Evolutionary conservation across 208 protist genomes (phyloP).

Genomic region (Acanthamoeba sp.): DNA sequence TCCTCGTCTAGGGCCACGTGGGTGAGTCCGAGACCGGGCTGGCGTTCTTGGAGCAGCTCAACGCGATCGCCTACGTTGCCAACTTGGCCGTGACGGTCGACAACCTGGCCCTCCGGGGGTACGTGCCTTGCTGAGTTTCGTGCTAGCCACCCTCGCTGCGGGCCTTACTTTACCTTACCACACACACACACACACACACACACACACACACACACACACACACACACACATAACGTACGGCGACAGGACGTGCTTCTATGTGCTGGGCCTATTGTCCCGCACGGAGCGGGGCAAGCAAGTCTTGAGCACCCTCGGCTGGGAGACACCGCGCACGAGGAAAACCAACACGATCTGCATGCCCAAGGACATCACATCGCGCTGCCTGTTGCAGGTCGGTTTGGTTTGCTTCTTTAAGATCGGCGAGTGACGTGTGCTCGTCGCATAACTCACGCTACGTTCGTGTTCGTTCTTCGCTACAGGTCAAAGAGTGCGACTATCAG

Average conservation of each 20-base stretch:
- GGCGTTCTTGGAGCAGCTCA: slow-evolving; percentile 67
- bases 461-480: not conserved
- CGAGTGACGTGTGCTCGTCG: not conserved
- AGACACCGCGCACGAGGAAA: slow-evolving; percentile 70
- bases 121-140: not conserved
- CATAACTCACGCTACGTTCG: not conserved
- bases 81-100: slow-evolving; percentile 69
- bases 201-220: too few species aligned
- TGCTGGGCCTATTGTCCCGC: slow-evolving; percentile 77
- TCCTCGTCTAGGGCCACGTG: slow-evolving; percentile 76
- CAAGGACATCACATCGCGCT: slow-evolving; percentile 73
- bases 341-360: slow-evolving; percentile 77
- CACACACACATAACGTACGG: too few species aligned
- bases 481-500: slow-evolving; percentile 69
- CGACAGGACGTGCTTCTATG: slow-evolving; percentile 81
- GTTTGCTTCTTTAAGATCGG: not conserved
- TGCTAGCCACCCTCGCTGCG: not conserved
- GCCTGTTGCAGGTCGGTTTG: not conserved
- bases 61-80: slow-evolving; percentile 33
- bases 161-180: too few species aligned
- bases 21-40: slow-evolving; percentile 73
- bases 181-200: too few species aligned
- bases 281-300: slow-evolving; percentile 72
- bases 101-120: slow-evolving; percentile 78
- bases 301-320: slow-evolving; percentile 73